phyloP scores from a whole-genome alignment of 2,329 filamentous ascomycete genomes.

The Leptoxyphium fumago region DNA sequence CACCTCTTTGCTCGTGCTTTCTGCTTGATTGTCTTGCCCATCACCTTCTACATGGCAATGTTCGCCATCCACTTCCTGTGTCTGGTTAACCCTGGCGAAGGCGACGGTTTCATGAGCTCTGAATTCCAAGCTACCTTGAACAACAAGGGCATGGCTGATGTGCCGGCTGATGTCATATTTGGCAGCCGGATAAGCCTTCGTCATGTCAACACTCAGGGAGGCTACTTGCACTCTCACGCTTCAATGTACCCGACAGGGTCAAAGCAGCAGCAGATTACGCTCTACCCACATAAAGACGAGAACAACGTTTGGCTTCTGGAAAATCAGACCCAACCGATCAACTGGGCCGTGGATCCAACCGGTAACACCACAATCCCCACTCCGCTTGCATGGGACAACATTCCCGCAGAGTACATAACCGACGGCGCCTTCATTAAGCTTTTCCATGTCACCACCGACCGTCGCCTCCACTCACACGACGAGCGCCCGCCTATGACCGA shows the following conservation, averaged over 20 bases:
- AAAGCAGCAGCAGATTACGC: slow-evolving; percentile 96
- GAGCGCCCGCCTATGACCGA: slow-evolving; percentile 76
- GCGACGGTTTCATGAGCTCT: slow-evolving; percentile 98
- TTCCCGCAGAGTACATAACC: slow-evolving; percentile 55
- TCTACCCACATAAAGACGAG: slow-evolving; percentile 97
- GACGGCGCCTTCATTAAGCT: slow-evolving; percentile 71
- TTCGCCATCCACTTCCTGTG: slow-evolving; percentile 94
- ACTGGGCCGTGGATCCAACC: slow-evolving; percentile 27
- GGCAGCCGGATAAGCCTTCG: slow-evolving; percentile 76
- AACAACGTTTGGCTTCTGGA: slow-evolving; percentile 93
- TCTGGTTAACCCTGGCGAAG: slow-evolving; percentile 86
- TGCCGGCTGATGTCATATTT: slow-evolving; percentile 78
- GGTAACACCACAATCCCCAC: slow-evolving; percentile 62
- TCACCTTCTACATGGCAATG: slow-evolving; percentile 89
- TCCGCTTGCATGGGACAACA: slow-evolving; percentile 66
- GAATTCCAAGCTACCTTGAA: slow-evolving; percentile 98
- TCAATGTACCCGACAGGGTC: slow-evolving; percentile 97
- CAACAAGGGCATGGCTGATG: slow-evolving; percentile 90
- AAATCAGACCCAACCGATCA: slow-evolving; percentile 82
- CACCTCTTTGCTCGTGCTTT: slow-evolving; percentile 85
- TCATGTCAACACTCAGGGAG: slow-evolving; percentile 93
- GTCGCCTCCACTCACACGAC: slow-evolving; percentile 91
- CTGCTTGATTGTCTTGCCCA: slow-evolving; percentile 78
- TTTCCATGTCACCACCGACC: slow-evolving; percentile 70
- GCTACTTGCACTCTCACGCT: slow-evolving; percentile 89